Conservation (phyloP, 345 rosid genomes). For the Euphorbia lathyris region DNA sequence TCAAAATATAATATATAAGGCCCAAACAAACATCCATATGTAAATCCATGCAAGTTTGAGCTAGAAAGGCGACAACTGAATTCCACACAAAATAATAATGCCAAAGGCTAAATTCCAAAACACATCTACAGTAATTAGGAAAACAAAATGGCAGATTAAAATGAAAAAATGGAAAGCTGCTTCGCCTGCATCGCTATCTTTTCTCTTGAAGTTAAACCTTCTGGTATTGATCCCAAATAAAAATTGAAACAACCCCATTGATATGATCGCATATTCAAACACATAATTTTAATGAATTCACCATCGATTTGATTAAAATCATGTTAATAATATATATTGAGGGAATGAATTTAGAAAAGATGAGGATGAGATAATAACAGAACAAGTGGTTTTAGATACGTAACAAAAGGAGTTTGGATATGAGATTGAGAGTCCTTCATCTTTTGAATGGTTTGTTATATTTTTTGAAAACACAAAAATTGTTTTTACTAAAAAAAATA, state of each 20-base stretch:
- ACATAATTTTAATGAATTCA: background rate
- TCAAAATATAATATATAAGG: background rate
- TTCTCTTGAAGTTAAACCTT: slow-evolving; percentile 65
- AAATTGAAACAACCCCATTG: slow-evolving; percentile 37
- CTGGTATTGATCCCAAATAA: slow-evolving; percentile 42
- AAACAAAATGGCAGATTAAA: background rate
- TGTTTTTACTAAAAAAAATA: too few species aligned
- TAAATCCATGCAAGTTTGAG: background rate
- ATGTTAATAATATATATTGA: background rate
- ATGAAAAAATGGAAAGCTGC: slow-evolving; percentile 43
- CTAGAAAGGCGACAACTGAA: background rate
- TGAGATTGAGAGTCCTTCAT: slow-evolving; percentile 5
- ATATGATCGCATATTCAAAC: slow-evolving; percentile 2
- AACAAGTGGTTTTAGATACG: background rate
- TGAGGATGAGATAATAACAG: slow-evolving; percentile 3
- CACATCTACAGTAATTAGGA: too few species aligned
- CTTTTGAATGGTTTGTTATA: background rate
- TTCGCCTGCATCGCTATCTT: slow-evolving; percentile 96
- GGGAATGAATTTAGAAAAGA: background rate
- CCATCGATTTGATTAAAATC: background rate
- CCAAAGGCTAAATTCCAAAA: too few species aligned
- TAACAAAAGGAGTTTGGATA: background rate
- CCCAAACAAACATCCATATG: background rate
- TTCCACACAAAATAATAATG: background rate
- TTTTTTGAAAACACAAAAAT: background rate